Evolutionary conservation across 2,329 filamentous ascomycete species (phyloP), one percentile per base, ranked within the genome.

Genomic region (Cordyceps farinosa): DNA sequence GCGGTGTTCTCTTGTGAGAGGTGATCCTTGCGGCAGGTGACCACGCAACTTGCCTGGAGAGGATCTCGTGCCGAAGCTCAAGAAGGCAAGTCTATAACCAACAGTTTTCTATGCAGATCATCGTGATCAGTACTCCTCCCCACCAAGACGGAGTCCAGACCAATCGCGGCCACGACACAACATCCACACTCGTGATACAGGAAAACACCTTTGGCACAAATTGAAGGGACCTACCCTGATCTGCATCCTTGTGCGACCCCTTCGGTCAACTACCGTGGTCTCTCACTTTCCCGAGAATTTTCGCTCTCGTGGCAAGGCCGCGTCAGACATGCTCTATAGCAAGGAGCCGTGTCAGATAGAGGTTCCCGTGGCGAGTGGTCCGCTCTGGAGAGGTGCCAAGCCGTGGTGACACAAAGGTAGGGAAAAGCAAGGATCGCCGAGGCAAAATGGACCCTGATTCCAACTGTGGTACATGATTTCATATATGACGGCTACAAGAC

Each of bases 11-110:
- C 10, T 29, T 9, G 38, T 11, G 36, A 10, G 42, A 55, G 40
- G 50, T 61, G n/a, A n/a, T n/a, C n/a, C n/a, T n/a, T n/a, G n/a
- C n/a, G n/a, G 17, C 51, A 55, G 40, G 50, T 61, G 51, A 50
- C 29, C 32, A 15, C 32, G 42, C 32, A 61, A 32, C 6, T 61
- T 55, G 32, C 59, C 59, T 29, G 3, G 32, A 45, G 22, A 15
- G 22, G 22, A 22, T 15, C 17, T 15, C 17, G 13, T 4, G 7
- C 38, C 42, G 22, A 42, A 36, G 22, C 22, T 5, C 7, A 27
- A 15, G n/a, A n/a, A 13, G 38, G 38, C 38, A 40, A 40, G 11
- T 40, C 38, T 27, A 47, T 3, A 47, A 8, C 22, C 10, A 22
- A 17, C 44, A 47, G 22, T 4, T 2, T 27, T 17, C 15, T 4